These are phyloP conservation scores for Colletotrichum incanum DNA, from an alignment of 2,329 filamentous ascomycete species.

Conservation along the genomic window DNA sequence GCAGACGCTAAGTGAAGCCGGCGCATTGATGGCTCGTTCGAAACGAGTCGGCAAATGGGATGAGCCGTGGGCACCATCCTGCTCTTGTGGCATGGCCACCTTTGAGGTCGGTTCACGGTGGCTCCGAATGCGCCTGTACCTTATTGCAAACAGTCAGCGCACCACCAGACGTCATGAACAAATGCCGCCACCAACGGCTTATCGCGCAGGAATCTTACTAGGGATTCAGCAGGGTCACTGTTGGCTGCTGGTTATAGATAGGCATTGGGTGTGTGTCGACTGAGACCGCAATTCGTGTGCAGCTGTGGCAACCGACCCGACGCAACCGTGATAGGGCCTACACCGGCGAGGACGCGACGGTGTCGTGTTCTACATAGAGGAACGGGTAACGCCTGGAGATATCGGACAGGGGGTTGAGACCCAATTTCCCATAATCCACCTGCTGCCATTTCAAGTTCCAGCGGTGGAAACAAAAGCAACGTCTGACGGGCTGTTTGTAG, in stretches of 20 bases:
- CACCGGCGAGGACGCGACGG: slow-evolving; percentile 28
- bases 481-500: background rate
- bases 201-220: background rate
- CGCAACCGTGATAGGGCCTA: slow-evolving; percentile 30
- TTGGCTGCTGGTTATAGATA: background rate
- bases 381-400: background rate
- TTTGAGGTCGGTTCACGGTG: slow-evolving; percentile 20
- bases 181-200: slow-evolving; percentile 5
- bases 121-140: slow-evolving; percentile 6
- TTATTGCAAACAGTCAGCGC: slow-evolving; percentile 12
- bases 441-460: slow-evolving; percentile 13
- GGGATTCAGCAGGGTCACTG: background rate
- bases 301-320: background rate
- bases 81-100: slow-evolving; percentile 26
- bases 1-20: background rate
- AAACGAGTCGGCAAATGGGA: slow-evolving; percentile 32
- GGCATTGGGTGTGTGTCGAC: background rate
- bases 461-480: slow-evolving; percentile 26
- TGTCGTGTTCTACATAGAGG: slow-evolving; percentile 10
- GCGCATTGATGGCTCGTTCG: slow-evolving; percentile 34
- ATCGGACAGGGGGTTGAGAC: slow-evolving; percentile 18
- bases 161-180: slow-evolving; percentile 22
- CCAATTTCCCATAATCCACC: slow-evolving; percentile 21
- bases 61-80: slow-evolving; percentile 12
- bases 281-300: slow-evolving; percentile 9